phyloP scores from a whole-genome alignment of 2,329 filamentous ascomycete species.

The Phyllosticta citribraziliensis region DNA sequence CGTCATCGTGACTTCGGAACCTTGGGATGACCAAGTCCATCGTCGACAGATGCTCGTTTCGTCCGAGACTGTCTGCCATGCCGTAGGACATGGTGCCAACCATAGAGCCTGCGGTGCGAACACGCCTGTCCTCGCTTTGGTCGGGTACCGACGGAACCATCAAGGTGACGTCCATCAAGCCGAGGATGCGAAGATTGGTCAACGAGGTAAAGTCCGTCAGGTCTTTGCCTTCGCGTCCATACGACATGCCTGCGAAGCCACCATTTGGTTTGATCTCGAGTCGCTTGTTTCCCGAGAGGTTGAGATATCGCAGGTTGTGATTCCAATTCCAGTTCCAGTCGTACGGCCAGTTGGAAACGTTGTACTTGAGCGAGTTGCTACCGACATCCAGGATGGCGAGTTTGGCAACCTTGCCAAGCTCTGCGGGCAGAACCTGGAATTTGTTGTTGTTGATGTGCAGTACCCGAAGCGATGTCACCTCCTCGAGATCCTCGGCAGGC shows the following conservation, averaged over 20 bases:
- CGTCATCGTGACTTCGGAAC: constrained; percentile 80
- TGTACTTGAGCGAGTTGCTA: constrained; percentile 94
- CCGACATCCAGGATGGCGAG: constrained; percentile 87
- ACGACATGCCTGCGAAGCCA: constrained; percentile 42
- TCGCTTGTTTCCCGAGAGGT: constrained; percentile 92
- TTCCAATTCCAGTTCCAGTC: constrained; percentile 99
- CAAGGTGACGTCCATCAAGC: constrained; percentile 95
- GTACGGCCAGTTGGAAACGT: constrained; percentile 97
- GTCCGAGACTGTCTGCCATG: constrained; percentile 92
- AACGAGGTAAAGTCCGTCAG: constrained; percentile 87
- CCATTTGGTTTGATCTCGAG: constrained; percentile 73
- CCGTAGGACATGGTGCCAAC: constrained; percentile 89
- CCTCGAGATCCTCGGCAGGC: constrained; percentile 87
- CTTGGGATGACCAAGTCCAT: constrained; percentile 91
- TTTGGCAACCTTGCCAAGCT: constrained; percentile 88
- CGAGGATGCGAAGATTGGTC: constrained; percentile 73
- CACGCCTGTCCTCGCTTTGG: constrained; percentile 86
- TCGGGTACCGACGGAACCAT: constrained; percentile 90
- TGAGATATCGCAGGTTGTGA: constrained; percentile 85
- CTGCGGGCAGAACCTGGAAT: constrained; percentile 91
- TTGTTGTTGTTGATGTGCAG: constrained; percentile 96
- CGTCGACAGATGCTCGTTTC: constrained; percentile 88
- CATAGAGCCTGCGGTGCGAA: constrained; percentile 90
- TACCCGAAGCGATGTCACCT: constrained; percentile 75
- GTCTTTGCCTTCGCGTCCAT: constrained; percentile 52